Evolutionary conservation across 345 rosid genomes (phyloP).

Genomic region (rapeseed (Brassica napus)): DNA sequence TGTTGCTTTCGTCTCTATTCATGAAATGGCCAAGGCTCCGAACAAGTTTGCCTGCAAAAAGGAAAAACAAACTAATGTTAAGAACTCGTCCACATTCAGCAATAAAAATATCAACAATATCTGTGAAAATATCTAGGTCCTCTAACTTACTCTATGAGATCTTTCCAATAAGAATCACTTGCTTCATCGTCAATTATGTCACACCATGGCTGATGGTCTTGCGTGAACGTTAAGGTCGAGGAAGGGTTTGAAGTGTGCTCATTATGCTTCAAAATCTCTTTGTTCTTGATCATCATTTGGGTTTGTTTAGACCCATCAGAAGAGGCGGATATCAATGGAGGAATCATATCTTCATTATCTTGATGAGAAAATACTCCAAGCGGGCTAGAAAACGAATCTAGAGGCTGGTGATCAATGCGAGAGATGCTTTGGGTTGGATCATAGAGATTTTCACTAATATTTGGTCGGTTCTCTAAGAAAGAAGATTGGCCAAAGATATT

Average conservation of each 20-base stretch:
- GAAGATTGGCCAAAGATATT: slow-evolving; percentile 35
- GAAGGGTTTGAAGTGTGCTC: slow-evolving; percentile 53
- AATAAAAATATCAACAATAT: not conserved
- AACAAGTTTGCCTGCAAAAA: slow-evolving; percentile 54
- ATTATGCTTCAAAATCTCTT: slow-evolving; percentile 29
- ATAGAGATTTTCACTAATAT: slow-evolving; percentile 17
- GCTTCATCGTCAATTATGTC: slow-evolving; percentile 52
- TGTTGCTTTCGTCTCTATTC: slow-evolving; percentile 27
- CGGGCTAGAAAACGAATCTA: slow-evolving; percentile 33
- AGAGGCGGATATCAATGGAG: slow-evolving; percentile 49
- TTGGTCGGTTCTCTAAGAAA: slow-evolving; percentile 38
- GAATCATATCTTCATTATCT: slow-evolving; percentile 37
- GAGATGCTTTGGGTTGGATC: slow-evolving; percentile 39
- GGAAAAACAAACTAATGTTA: not conserved
- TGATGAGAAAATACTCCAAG: slow-evolving; percentile 13
- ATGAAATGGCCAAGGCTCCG: slow-evolving; percentile 55
- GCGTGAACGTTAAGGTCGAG: slow-evolving; percentile 55
- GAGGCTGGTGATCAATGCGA: slow-evolving; percentile 34
- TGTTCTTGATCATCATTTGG: slow-evolving; percentile 34
- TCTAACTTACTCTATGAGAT: slow-evolving; percentile 54
- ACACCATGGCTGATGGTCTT: slow-evolving; percentile 47
- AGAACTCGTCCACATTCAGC: slow-evolving; percentile 11
- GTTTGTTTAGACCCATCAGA: slow-evolving; percentile 36
- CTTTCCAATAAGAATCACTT: slow-evolving; percentile 60
- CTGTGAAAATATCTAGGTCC: not conserved